Evolutionary conservation across 106 monocot species (phyloP).

Genomic region (Alisma plantagoaquatica): DNA sequence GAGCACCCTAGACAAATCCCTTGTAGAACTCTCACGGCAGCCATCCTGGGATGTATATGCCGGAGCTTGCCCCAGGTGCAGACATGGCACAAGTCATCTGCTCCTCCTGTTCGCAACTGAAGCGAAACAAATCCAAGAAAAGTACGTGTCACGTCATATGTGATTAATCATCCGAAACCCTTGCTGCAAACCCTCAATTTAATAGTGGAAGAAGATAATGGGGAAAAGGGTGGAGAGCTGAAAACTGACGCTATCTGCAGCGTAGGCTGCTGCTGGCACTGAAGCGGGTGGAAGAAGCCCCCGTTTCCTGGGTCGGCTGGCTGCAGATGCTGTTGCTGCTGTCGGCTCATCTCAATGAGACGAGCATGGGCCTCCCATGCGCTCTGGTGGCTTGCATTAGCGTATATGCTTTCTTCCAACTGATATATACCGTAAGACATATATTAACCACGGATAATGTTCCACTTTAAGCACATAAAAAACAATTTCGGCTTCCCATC

Average conservation of each 20-base stretch:
- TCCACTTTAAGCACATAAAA: background rate
- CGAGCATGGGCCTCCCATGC: background rate
- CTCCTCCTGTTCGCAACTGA: too few species aligned
- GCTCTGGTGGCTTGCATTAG: background rate
- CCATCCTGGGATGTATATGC: too few species aligned
- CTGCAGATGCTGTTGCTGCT: background rate
- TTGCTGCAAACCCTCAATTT: too few species aligned
- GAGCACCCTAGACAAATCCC: too few species aligned
- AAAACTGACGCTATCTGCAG: constrained; percentile 2
- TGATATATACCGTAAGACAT: background rate
- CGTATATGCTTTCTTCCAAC: constrained; percentile 2
- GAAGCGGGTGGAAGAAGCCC: background rate
- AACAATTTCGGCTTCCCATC: background rate
- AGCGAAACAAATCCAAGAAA: too few species aligned
- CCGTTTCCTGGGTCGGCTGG: background rate
- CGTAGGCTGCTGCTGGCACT: background rate
- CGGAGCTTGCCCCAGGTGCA: too few species aligned
- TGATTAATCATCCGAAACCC: too few species aligned
- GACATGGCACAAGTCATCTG: too few species aligned
- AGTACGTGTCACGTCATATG: too few species aligned
- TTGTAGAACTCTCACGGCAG: too few species aligned
- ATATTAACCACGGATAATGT: background rate
- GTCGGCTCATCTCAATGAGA: background rate
- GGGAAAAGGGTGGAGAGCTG: too few species aligned
- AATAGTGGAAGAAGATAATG: too few species aligned